These are phyloP conservation scores for Exophiala sideris DNA, from an alignment of 2,329 filamentous ascomycete species.

Conservation along the genomic window DNA sequence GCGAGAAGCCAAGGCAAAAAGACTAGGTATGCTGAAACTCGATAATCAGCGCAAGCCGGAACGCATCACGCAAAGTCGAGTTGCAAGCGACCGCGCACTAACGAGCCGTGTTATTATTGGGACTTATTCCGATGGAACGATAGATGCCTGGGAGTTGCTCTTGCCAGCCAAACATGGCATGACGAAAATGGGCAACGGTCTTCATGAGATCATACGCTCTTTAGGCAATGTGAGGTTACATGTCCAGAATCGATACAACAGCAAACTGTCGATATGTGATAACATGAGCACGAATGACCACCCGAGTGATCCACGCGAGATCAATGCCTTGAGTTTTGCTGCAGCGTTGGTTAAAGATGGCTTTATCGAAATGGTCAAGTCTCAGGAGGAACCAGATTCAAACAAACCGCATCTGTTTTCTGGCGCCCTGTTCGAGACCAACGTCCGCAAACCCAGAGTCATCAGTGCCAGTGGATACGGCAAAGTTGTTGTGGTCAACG, in stretches of 20 bases:
- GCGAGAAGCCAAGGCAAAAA: constrained; percentile 18
- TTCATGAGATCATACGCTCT: constrained; percentile 20
- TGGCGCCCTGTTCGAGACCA: constrained; percentile 15
- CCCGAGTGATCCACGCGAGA: constrained; percentile 6
- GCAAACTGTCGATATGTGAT: constrained; percentile 22
- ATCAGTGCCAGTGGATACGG: constrained; percentile 42
- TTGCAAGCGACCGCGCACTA: constrained; percentile 19
- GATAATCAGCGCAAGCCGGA: constrained; percentile 7
- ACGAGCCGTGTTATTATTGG: constrained; percentile 23
- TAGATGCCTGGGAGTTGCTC: constrained; percentile 22
- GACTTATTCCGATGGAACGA: constrained; percentile 10
- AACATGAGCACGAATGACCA: constrained; percentile 21
- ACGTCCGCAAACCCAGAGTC: constrained; percentile 10
- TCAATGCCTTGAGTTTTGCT: constrained; percentile 15
- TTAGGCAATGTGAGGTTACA: constrained; percentile 15
- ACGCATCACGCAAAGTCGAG: constrained; percentile 22
- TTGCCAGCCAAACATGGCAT: constrained; percentile 10
- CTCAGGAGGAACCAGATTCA: constrained; percentile 19
- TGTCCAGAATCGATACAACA: constrained; percentile 16
- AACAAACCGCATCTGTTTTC: constrained; percentile 18
- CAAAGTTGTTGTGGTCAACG: constrained; percentile 79
- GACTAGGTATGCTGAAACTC: constrained; percentile 12
- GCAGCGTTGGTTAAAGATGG: constrained; percentile 20
- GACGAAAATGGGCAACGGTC: constrained; percentile 7
- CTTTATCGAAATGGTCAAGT: constrained; percentile 21